Evolutionary conservation across 2,329 filamentous ascomycete genomes (phyloP).

Genomic region (Pseudogymnoascus sp.): DNA sequence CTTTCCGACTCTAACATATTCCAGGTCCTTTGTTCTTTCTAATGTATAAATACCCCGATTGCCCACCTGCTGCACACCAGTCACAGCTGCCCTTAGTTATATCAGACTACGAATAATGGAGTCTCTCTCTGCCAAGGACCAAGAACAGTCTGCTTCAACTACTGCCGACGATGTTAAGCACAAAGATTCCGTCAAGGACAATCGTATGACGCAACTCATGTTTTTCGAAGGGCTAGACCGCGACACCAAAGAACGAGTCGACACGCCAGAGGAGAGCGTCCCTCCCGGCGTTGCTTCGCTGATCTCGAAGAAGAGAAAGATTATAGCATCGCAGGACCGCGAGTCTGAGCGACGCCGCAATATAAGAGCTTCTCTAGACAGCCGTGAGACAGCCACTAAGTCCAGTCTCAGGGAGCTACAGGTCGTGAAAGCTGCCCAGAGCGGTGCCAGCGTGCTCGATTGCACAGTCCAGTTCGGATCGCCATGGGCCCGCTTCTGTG

Average conservation of each 20-base stretch:
- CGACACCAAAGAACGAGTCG: background rate
- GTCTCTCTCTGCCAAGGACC: background rate
- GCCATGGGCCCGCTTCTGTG: conserved; percentile 16
- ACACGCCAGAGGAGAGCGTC: background rate
- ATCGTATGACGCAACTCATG: background rate
- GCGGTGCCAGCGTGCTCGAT: conserved; percentile 14
- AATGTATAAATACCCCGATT: background rate
- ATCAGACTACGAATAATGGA: background rate
- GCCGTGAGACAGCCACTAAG: conserved; percentile 6
- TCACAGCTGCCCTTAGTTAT: background rate
- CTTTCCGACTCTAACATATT: background rate
- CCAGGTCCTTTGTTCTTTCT: background rate
- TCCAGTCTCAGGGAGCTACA: conserved; percentile 12
- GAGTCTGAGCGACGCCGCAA: background rate
- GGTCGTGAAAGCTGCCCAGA: conserved; percentile 14
- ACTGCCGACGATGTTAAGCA: background rate
- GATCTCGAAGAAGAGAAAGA: background rate
- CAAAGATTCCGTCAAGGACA: background rate
- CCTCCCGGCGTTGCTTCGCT: background rate
- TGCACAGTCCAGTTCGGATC: conserved; percentile 9
- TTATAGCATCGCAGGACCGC: background rate
- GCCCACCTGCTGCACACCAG: background rate
- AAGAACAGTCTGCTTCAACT: background rate
- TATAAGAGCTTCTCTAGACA: background rate
- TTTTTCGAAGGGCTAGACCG: background rate